Evolutionary conservation across 768 basidiomycete species (phyloP).

Genomic region (Pisolithus albus): DNA sequence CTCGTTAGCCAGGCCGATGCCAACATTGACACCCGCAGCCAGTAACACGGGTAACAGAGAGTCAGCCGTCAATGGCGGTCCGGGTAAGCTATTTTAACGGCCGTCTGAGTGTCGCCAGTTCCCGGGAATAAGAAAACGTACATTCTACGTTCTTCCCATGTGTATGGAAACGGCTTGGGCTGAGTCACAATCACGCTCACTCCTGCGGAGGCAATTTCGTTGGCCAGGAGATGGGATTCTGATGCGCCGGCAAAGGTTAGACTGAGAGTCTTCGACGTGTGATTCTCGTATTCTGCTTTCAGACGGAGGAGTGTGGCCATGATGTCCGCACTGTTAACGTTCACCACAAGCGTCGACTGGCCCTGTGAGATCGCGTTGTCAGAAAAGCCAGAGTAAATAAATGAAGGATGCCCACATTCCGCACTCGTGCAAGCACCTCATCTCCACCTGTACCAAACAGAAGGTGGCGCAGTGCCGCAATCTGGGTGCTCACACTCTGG

Average conservation of each 20-base stretch:
- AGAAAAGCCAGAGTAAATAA: neutral
- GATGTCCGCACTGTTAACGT: constrained; percentile 62
- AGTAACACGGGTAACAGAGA: constrained; percentile 50
- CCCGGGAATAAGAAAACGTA: constrained; percentile 24
- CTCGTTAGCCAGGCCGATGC: constrained; percentile 39
- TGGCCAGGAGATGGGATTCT: constrained; percentile 61
- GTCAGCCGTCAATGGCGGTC: constrained; percentile 58
- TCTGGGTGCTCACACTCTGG: constrained; percentile 59
- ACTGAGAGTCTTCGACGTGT: constrained; percentile 49
- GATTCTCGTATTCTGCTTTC: constrained; percentile 60
- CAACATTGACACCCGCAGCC: constrained; percentile 56
- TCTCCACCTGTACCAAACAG: constrained; percentile 49
- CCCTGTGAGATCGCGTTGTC: constrained; percentile 32
- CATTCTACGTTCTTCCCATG: constrained; percentile 65
- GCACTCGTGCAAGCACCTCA: constrained; percentile 13
- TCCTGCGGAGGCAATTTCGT: constrained; percentile 56
- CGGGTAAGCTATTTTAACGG: constrained; percentile 42
- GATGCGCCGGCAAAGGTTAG: constrained; percentile 57
- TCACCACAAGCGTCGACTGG: constrained; percentile 57
- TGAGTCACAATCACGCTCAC: constrained; percentile 69
- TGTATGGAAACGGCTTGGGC: constrained; percentile 52
- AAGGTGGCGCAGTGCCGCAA: constrained; percentile 56
- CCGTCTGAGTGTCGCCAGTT: no score
- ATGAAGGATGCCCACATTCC: constrained; percentile 5
- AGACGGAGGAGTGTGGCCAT: constrained; percentile 65